phyloP scores from a whole-genome alignment of 129 eudicot genomes.

The Solidago caesia region DNA sequence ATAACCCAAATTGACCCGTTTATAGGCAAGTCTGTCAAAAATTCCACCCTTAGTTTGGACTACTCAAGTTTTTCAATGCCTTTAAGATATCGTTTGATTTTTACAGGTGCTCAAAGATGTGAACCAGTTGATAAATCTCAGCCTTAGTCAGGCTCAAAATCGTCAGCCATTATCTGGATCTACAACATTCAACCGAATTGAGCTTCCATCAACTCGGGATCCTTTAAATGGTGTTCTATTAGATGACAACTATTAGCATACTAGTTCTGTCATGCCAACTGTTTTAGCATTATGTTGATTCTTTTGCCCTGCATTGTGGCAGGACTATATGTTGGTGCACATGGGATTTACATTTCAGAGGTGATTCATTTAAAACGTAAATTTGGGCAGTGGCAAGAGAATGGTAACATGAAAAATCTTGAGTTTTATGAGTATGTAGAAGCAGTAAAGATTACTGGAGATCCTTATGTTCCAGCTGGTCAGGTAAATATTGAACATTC shows the following conservation, averaged over 20 bases:
- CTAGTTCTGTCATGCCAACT: neutral
- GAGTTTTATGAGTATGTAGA: slow-evolving; percentile 94
- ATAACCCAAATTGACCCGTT: neutral
- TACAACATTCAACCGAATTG: slow-evolving; percentile 86
- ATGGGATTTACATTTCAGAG: slow-evolving; percentile 74
- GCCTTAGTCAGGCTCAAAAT: slow-evolving; percentile 58
- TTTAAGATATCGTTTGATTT: slow-evolving; percentile 15
- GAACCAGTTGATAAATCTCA: slow-evolving; percentile 52
- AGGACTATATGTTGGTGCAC: slow-evolving; percentile 48
- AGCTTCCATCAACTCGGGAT: slow-evolving; percentile 57
- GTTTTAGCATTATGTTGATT: neutral
- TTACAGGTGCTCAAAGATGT: slow-evolving; percentile 81
- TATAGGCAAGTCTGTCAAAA: neutral
- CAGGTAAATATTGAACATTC: slow-evolving; percentile 47
- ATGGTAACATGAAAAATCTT: slow-evolving; percentile 47
- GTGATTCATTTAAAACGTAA: slow-evolving; percentile 80
- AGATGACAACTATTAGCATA: slow-evolving; percentile 1
- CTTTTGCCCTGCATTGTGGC: slow-evolving; percentile 14
- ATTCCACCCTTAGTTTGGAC: neutral
- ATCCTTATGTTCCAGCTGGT: slow-evolving; percentile 87
- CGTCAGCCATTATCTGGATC: slow-evolving; percentile 82
- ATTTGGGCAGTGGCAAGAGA: slow-evolving; percentile 93
- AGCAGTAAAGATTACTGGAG: slow-evolving; percentile 91
- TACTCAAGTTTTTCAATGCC: neutral
- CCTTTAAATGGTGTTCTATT: slow-evolving; percentile 67